Percentiles rank a stretch among this genome's conserved stretches.
Evolutionary conservation across 805 yeast species (phyloP).

Genomic region (Lachancea dasiensis): DNA sequence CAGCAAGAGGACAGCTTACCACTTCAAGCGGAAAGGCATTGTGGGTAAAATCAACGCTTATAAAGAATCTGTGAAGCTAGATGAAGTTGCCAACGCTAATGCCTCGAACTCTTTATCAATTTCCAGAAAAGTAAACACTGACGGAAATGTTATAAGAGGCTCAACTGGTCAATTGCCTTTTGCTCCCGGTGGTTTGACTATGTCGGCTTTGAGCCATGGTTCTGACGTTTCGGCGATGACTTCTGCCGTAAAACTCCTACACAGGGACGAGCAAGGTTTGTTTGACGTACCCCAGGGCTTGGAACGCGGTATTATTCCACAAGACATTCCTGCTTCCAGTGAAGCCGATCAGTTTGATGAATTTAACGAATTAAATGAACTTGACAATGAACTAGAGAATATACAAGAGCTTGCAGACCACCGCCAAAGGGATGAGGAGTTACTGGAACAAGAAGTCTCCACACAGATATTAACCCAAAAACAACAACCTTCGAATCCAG

Average conservation of each 20-base stretch:
- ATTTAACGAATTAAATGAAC: slow-evolving; percentile 21
- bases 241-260: slow-evolving; percentile 38
- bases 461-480: slow-evolving; percentile 10
- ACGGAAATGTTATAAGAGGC: slow-evolving; percentile 61
- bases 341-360: slow-evolving; percentile 21
- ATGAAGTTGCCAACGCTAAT: slow-evolving; percentile 41
- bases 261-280: slow-evolving; percentile 67
- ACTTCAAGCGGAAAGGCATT: slow-evolving; percentile 71
- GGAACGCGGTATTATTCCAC: slow-evolving; percentile 54
- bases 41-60: slow-evolving; percentile 60
- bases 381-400: slow-evolving; percentile 33
- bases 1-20: slow-evolving; percentile 55
- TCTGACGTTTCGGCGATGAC: slow-evolving; percentile 21
- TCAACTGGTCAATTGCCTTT: slow-evolving; percentile 75
- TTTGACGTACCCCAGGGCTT: slow-evolving; percentile 83
- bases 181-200: slow-evolving; percentile 78
- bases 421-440: slow-evolving; percentile 18
- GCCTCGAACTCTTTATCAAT: slow-evolving; percentile 69
- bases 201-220: slow-evolving; percentile 16
- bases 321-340: slow-evolving; percentile 10
- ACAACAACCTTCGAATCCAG: slow-evolving; percentile 12
- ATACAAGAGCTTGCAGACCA: slow-evolving; percentile 40
- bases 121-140: slow-evolving; percentile 58
- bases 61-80: slow-evolving; percentile 53
- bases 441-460: slow-evolving; percentile 12